Percentiles rank a stretch among this genome's conserved stretches.
Conservation (phyloP, 2,329 filamentous ascomycete genomes). For the Furcasterigmium furcatum region DNA sequence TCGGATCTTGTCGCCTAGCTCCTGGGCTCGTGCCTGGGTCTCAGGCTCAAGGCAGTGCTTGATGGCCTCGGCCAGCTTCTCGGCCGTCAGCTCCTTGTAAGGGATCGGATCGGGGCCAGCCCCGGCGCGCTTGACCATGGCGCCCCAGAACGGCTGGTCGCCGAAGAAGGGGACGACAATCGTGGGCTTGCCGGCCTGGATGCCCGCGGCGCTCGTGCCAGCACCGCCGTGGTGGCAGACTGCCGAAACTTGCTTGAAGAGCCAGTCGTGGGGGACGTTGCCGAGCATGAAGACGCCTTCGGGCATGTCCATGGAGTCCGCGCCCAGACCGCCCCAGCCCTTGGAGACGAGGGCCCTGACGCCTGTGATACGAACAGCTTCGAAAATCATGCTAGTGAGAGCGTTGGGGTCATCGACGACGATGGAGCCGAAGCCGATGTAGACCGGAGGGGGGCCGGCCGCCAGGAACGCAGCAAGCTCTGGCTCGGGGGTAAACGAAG, state of each 20-base stretch:
- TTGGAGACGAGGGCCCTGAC: conserved; percentile 81
- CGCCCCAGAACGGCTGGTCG: conserved; percentile 81
- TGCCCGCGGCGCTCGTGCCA: conserved; percentile 84
- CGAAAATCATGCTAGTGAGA: conserved; percentile 69
- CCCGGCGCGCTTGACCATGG: conserved; percentile 69
- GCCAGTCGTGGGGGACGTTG: conserved; percentile 85
- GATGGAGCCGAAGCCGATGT: conserved; percentile 82
- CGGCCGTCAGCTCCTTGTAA: conserved; percentile 63
- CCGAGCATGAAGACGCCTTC: conserved; percentile 79
- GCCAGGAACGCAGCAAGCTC: conserved; percentile 65
- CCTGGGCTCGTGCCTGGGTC: conserved; percentile 51
- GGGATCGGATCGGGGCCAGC: conserved; percentile 70
- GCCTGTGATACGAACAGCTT: conserved; percentile 63
- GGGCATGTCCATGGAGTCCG: conserved; percentile 65
- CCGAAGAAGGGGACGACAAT: conserved; percentile 85
- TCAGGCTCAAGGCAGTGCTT: conserved; percentile 55
- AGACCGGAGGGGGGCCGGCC: conserved; percentile 69
- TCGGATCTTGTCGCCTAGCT: conserved; percentile 62
- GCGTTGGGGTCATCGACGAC: conserved; percentile 73
- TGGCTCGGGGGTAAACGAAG: conserved; percentile 61
- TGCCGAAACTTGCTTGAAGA: conserved; percentile 76
- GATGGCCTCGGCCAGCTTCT: conserved; percentile 65
- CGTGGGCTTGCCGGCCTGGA: conserved; percentile 75
- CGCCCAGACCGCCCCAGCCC: conserved; percentile 83
- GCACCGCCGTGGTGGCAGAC: conserved; percentile 89